phyloP scores from a whole-genome alignment of 768 basidiomycete species.

The Gyrodon lividus region DNA sequence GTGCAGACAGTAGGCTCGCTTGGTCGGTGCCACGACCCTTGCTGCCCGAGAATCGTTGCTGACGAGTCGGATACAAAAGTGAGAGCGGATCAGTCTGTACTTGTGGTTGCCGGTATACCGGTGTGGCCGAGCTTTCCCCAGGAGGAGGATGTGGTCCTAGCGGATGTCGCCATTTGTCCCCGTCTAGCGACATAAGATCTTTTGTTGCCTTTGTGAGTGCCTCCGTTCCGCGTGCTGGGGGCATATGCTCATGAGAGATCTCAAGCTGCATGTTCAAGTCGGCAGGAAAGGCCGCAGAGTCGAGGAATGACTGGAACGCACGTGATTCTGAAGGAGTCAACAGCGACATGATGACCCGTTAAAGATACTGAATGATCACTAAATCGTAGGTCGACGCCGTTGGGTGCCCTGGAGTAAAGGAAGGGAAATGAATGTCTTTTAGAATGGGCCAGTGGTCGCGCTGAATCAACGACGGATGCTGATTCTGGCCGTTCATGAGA shows the following conservation, averaged over 20 bases:
- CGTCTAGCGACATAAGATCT: constrained; percentile 76
- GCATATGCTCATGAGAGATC: constrained; percentile 44
- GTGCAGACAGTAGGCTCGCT: constrained; percentile 6
- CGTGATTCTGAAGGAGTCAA: constrained; percentile 65
- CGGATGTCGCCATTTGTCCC: constrained; percentile 37
- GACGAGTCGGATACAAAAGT: constrained; percentile 17
- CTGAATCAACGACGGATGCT: constrained; percentile 12
- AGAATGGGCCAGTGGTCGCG: constrained; percentile 11
- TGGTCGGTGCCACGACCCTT: constrained; percentile 9
- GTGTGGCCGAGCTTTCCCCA: constrained; percentile 5
- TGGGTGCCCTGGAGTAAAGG: neutral
- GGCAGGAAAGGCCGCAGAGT: constrained; percentile 39
- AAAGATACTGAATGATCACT: neutral
- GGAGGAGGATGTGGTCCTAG: constrained; percentile 15
- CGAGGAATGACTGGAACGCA: constrained; percentile 70
- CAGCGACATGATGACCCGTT: constrained; percentile 47
- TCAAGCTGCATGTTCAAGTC: constrained; percentile 48
- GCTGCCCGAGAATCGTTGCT: constrained; percentile 11
- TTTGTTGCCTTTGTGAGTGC: constrained; percentile 78
- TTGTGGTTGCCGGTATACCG: constrained; percentile 17
- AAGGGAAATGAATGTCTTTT: too few species aligned
- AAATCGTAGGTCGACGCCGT: neutral
- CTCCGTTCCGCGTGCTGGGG: constrained; percentile 54
- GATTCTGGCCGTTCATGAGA: constrained; percentile 16
- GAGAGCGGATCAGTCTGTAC: constrained; percentile 17